These are phyloP conservation scores for Mucor piriformis DNA, from an alignment of 371 early-diverging fungal species.

Conservation along the genomic window DNA sequence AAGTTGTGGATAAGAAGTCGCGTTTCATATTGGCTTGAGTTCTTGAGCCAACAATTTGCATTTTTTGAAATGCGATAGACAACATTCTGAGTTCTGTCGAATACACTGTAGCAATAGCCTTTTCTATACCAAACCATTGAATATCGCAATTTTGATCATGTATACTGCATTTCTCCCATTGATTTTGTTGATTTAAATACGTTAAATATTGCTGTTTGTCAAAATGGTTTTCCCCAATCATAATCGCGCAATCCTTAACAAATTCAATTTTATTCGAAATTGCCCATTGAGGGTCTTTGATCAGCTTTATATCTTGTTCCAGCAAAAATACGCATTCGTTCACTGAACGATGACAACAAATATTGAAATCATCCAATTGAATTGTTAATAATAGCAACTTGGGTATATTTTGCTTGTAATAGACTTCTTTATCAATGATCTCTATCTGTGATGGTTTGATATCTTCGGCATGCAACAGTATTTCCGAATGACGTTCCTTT, in stretches of 20 bases:
- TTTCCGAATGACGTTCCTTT: conserved; percentile 32
- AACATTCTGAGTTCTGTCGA: neutral
- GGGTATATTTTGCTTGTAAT: conserved; percentile 5
- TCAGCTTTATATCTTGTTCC: conserved; percentile 1
- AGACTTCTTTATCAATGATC: neutral
- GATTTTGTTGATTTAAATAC: neutral
- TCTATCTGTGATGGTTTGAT: conserved; percentile 21
- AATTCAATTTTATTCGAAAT: conserved; percentile 1
- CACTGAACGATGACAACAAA: neutral
- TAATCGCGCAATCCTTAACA: conserved; percentile 15
- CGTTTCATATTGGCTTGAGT: conserved; percentile 18
- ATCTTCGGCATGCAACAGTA: conserved; percentile 42
- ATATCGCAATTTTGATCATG: conserved; percentile 6
- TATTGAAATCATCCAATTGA: conserved; percentile 7
- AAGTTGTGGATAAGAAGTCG: neutral
- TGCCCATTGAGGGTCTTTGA: conserved; percentile 3
- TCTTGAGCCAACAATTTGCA: conserved; percentile 13
- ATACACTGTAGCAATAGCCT: neutral
- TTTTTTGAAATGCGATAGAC: neutral
- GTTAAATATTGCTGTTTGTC: neutral
- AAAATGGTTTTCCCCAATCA: neutral
- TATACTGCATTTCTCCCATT: neutral
- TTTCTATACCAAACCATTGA: conserved; percentile 13
- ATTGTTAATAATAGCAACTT: neutral
- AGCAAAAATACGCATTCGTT: conserved; percentile 3